Evolutionary conservation across 495 filamentous ascomycete species (phyloP).

Genomic region (Penicillium cosmopolitanum): DNA sequence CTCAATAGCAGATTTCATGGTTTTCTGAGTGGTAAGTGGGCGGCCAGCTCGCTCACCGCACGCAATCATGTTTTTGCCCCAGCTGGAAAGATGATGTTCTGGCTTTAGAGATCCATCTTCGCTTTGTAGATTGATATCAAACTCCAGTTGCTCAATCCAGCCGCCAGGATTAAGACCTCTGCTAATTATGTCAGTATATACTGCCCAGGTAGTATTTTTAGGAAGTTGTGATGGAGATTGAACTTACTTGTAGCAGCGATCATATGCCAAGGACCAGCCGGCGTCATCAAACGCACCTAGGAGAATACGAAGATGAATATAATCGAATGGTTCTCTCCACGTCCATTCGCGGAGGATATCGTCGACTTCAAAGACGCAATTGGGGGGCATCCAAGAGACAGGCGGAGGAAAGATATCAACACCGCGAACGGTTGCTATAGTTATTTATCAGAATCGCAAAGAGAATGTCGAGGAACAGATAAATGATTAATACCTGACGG

Average conservation of each 20-base stretch:
- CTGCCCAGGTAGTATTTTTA: not conserved
- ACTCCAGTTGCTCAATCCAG: conserved; percentile 58
- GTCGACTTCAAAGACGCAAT: conserved; percentile 36
- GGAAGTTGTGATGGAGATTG: not conserved
- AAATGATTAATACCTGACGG: conserved; percentile 11
- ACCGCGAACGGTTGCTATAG: conserved; percentile 24
- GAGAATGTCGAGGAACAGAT: not conserved
- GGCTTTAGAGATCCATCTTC: conserved; percentile 46
- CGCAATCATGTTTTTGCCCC: conserved; percentile 18
- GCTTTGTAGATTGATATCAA: conserved; percentile 37
- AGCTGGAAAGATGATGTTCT: conserved; percentile 30
- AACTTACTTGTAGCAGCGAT: conserved; percentile 19
- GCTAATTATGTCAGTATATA: not conserved
- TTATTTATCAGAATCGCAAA: not conserved
- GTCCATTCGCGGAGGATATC: conserved; percentile 33
- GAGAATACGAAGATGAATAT: conserved; percentile 34
- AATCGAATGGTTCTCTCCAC: conserved; percentile 32
- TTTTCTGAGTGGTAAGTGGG: conserved; percentile 16
- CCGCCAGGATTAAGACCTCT: conserved; percentile 47
- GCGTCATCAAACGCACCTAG: conserved; percentile 19
- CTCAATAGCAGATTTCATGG: conserved; percentile 25
- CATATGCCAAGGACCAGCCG: conserved; percentile 32
- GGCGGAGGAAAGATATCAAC: conserved; percentile 28
- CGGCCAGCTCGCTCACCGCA: conserved; percentile 19
- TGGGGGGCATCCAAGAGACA: conserved; percentile 35